These are phyloP conservation scores for Talaromyces sp. DNA, from an alignment of 2,329 filamentous ascomycete species.

Conservation along the genomic window DNA sequence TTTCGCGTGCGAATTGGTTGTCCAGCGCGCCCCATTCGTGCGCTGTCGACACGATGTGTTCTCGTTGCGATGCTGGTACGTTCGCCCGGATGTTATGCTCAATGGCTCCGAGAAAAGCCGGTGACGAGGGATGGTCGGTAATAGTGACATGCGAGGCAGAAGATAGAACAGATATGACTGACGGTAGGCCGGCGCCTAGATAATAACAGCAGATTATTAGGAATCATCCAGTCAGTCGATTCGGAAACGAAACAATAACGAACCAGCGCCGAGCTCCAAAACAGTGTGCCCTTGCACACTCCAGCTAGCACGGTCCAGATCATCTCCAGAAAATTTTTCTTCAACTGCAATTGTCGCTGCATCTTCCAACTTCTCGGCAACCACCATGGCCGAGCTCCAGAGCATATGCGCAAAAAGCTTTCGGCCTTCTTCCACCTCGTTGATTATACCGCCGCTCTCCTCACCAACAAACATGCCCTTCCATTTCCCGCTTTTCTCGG, in stretches of 20 bases:
- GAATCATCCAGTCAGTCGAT: not conserved
- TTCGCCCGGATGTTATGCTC: conserved; percentile 45
- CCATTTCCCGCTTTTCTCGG: conserved; percentile 28
- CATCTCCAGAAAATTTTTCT: conserved; percentile 2
- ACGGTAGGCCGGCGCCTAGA: conserved; percentile 39
- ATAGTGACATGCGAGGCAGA: conserved; percentile 38
- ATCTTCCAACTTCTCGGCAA: conserved; percentile 36
- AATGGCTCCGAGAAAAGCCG: conserved; percentile 37
- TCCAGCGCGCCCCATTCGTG: conserved; percentile 51
- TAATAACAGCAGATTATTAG: not conserved
- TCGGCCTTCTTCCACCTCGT: conserved; percentile 40
- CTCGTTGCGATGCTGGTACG: conserved; percentile 23
- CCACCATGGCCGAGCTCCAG: conserved; percentile 50
- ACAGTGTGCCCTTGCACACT: conserved; percentile 46
- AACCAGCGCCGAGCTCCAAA: conserved; percentile 58
- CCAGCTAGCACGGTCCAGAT: conserved; percentile 24
- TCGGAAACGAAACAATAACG: conserved; percentile 16
- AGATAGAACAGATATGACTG: conserved; percentile 31
- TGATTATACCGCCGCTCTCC: conserved; percentile 9
- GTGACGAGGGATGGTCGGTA: conserved; percentile 46
- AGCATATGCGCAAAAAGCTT: conserved; percentile 55
- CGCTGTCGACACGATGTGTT: conserved; percentile 34
- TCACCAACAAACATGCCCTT: conserved; percentile 14
- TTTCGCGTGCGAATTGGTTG: conserved; percentile 32
- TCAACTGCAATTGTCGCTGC: conserved; percentile 17